Evolutionary conservation across 768 basidiomycete species (phyloP).

Genomic region (Tephrocybe sp.): DNA sequence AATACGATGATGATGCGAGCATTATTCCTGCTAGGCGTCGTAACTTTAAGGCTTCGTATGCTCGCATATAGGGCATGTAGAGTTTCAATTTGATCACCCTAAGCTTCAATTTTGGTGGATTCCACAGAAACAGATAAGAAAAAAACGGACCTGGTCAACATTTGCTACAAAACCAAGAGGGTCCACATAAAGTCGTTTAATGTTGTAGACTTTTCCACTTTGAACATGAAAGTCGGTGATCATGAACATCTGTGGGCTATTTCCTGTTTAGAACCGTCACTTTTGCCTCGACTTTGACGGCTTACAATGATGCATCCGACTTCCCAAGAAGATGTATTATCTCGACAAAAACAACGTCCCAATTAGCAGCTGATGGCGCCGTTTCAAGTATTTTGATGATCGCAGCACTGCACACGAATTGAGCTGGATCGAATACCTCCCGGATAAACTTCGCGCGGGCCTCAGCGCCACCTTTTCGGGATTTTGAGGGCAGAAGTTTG

Average conservation of each 20-base stretch:
- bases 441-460: slow-evolving; percentile 47
- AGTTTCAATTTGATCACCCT: slow-evolving; percentile 49
- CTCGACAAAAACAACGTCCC: slow-evolving; percentile 49
- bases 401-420: slow-evolving; percentile 34
- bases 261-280: slow-evolving; percentile 2
- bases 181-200: slow-evolving; percentile 53
- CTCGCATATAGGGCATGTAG: slow-evolving; percentile 42
- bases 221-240: slow-evolving; percentile 37
- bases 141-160: slow-evolving; percentile 34
- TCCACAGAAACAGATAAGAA: neutral
- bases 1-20: slow-evolving; percentile 30
- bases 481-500: slow-evolving; percentile 47
- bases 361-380: slow-evolving; percentile 40
- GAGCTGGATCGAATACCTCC: slow-evolving; percentile 44
- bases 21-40: slow-evolving; percentile 22
- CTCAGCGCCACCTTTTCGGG: slow-evolving; percentile 28
- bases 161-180: slow-evolving; percentile 49
- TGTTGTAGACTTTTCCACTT: slow-evolving; percentile 26
- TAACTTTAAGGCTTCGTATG: slow-evolving; percentile 24
- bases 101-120: neutral
- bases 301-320: slow-evolving; percentile 48
- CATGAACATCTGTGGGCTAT: slow-evolving; percentile 61
- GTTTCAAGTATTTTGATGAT: slow-evolving; percentile 41
- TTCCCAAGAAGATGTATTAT: slow-evolving; percentile 47
- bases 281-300: slow-evolving; percentile 5